phyloP scores from a whole-genome alignment of 2,329 filamentous ascomycete genomes.

The Colletotrichum karsti region DNA sequence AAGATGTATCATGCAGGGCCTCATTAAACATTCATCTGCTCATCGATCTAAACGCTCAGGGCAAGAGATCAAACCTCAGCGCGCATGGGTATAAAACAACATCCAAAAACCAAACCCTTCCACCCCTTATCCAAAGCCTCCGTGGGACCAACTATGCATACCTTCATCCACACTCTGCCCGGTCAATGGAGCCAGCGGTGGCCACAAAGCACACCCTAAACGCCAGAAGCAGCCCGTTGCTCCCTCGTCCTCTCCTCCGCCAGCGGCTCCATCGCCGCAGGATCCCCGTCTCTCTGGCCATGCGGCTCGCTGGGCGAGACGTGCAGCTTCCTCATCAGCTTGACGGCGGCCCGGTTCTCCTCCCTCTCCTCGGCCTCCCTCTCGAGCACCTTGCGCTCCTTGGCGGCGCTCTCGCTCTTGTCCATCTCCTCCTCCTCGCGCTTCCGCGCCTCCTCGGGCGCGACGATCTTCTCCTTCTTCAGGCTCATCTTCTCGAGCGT shows the following conservation, averaged over 20 bases:
- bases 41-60: background rate
- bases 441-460: slow-evolving; percentile 65
- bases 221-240: background rate
- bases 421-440: slow-evolving; percentile 68
- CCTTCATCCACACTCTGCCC: background rate
- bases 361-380: slow-evolving; percentile 51
- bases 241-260: slow-evolving; percentile 19
- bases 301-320: slow-evolving; percentile 38
- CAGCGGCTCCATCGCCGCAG: slow-evolving; percentile 17
- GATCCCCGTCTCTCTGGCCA: slow-evolving; percentile 33
- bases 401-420: slow-evolving; percentile 66
- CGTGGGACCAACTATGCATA: background rate
- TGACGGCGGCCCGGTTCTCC: slow-evolving; percentile 34
- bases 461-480: slow-evolving; percentile 66
- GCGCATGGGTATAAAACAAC: slow-evolving; percentile 7
- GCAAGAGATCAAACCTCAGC: background rate
- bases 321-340: slow-evolving; percentile 51
- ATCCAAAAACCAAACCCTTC: background rate
- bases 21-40: slow-evolving; percentile 8
- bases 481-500: slow-evolving; percentile 58
- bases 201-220: background rate
- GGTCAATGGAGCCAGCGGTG: background rate
- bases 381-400: slow-evolving; percentile 54
- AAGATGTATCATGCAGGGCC: background rate
- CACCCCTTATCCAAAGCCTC: background rate